Percentiles rank a stretch among this genome's conserved stretches.
Evolutionary conservation across 75 land plant species (phyloP).

Genomic region (Cupressus sempervirens): DNA sequence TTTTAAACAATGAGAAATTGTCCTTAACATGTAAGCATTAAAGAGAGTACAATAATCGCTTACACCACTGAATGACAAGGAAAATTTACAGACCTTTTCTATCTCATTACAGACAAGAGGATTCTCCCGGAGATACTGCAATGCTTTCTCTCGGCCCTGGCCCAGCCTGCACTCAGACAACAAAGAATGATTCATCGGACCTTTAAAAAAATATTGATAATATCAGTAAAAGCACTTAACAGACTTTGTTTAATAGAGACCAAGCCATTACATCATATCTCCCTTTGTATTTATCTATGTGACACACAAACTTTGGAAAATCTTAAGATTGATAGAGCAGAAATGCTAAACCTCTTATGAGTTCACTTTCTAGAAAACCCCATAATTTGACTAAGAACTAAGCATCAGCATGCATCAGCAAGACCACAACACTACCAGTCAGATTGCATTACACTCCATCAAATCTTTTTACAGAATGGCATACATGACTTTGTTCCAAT

Average conservation of each 20-base stretch:
- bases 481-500: too few relatives aligned
- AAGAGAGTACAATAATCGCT: background rate
- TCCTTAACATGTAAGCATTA: background rate
- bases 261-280: background rate
- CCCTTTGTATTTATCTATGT: background rate
- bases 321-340: too few relatives aligned
- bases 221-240: background rate
- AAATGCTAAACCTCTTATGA: too few relatives aligned
- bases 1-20: background rate
- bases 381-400: too few relatives aligned
- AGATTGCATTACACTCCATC: too few relatives aligned
- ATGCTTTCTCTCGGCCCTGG: constrained; percentile 40
- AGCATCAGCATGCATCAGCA: too few relatives aligned
- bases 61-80: background rate
- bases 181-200: background rate
- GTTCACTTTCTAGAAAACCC: too few relatives aligned
- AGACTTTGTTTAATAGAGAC: background rate
- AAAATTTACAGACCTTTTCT: constrained; percentile 24
- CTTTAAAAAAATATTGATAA: background rate
- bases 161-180: constrained; percentile 23
- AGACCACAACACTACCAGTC: too few relatives aligned
- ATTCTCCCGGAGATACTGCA: constrained; percentile 35
- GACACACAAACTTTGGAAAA: too few relatives aligned
- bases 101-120: constrained; percentile 26
- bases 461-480: too few relatives aligned